Conservation (phyloP, 805 yeast genomes). For the Pichia phayaonensis region DNA sequence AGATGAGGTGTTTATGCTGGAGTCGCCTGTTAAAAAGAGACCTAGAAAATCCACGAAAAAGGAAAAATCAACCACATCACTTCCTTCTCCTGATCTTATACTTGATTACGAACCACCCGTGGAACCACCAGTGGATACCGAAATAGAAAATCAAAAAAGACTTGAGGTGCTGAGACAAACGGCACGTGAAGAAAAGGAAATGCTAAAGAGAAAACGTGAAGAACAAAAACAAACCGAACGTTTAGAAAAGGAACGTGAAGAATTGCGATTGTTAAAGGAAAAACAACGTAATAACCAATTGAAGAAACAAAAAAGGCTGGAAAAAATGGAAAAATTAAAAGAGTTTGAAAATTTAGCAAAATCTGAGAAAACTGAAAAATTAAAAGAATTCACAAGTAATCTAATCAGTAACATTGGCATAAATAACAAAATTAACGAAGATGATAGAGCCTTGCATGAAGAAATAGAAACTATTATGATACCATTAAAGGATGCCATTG, state of each 20-base stretch:
- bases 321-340: conserved; percentile 5
- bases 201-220: conserved; percentile 9
- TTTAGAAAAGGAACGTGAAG: conserved; percentile 7
- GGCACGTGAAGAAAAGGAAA: conserved; percentile 18
- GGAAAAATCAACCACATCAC: background rate
- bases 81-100: background rate
- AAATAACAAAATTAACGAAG: background rate
- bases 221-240: conserved; percentile 14
- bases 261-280: conserved; percentile 10
- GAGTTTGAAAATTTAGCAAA: background rate
- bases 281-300: background rate
- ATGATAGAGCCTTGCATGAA: background rate
- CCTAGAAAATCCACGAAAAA: background rate
- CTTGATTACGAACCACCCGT: background rate
- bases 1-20: conserved; percentile 9
- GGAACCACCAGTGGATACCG: background rate
- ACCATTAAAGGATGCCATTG: conserved; percentile 8
- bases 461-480: conserved; percentile 7
- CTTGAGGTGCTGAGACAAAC: conserved; percentile 21
- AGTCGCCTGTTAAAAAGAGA: conserved; percentile 9
- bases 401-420: background rate
- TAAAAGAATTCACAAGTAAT: background rate
- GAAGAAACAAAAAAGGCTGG: background rate
- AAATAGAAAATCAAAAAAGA: conserved; percentile 19
- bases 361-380: background rate